Conservation (phyloP, 257 asterid genomes). For the Solanum gandarillasii region DNA sequence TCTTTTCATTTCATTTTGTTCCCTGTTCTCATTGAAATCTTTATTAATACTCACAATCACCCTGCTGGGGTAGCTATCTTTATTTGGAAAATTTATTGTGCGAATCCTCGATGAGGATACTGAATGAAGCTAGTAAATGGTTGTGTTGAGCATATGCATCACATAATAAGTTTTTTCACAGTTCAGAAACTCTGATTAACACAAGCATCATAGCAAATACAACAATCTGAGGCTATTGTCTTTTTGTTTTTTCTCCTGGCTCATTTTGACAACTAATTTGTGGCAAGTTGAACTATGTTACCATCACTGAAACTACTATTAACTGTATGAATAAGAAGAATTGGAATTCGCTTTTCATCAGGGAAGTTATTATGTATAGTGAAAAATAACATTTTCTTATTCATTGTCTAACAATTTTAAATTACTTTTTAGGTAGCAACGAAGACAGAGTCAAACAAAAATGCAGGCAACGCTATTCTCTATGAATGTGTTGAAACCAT, state of each 20-base stretch:
- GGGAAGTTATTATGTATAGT: background rate
- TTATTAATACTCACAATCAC: background rate
- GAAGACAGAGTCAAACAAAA: constrained; percentile 92
- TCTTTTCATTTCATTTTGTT: background rate
- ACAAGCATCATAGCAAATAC: background rate
- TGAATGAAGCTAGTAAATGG: background rate
- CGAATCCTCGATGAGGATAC: background rate
- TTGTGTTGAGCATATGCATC: background rate
- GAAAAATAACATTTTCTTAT: background rate
- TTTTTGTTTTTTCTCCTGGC: background rate
- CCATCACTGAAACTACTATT: background rate
- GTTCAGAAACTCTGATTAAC: background rate
- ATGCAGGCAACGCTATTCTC: constrained; percentile 93
- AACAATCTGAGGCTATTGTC: background rate
- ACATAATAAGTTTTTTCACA: background rate
- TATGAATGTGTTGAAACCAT: constrained; percentile 94
- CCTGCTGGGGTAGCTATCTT: background rate
- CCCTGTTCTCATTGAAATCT: background rate
- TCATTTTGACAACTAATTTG: background rate
- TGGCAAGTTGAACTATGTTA: background rate
- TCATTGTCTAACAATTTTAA: background rate
- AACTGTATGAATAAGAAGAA: background rate
- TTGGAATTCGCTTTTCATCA: background rate
- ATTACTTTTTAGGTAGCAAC: constrained; percentile 74
- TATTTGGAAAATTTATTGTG: background rate